Evolutionary conservation across 257 asterid genomes (phyloP), one percentile per base, ranked within the genome.

Genomic region (Haberlea rhodopensis): DNA sequence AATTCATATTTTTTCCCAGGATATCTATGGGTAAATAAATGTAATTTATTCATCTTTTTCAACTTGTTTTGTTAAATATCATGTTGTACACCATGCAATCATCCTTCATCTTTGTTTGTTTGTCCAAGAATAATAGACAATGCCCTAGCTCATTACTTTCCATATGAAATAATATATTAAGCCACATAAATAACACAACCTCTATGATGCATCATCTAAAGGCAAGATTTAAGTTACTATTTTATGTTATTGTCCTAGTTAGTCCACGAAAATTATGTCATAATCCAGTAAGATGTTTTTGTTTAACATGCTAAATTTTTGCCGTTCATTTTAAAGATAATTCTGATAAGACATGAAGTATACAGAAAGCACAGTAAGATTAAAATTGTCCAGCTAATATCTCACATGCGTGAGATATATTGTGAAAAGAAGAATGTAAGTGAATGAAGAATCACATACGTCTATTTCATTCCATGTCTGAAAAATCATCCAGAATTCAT

Each of bases 381-480:
- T 34, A 51, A 54, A 61, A 63, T 60, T 58, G 51, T 24, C 18
- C 27, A 70, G 63, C 49, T n/a, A n/a, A n/a, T n/a, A n/a, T n/a
- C n/a, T 60, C 45, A 52, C 67, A 6, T 13, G 65, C 61, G 15
- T 65, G 37, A 57, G 64, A 49, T 57, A 5, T 56, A n/a, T n/a
- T n/a, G 63, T 53, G 56, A 71, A 48, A 60, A 70, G 54, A 51
- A 66, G n/a, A 67, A 63, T 11, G 24, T 24, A 24, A 46, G 55
- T n/a, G 5, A 31, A 6, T 28, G 53, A 60, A 58, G 59, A 59
- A 65, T 61, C 68, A 65, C 81, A 65, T 75, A 84, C 86, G 46
- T 75, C 86, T 28, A 59, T 31, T 43, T 81, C 95, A 60, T 75
- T 81, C 94, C 37, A 61, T 10, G 32, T 90, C 95, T 0, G 89